Evolutionary conservation across 179 eudicot genomes (phyloP).

Genomic region (Silene coronaria): DNA sequence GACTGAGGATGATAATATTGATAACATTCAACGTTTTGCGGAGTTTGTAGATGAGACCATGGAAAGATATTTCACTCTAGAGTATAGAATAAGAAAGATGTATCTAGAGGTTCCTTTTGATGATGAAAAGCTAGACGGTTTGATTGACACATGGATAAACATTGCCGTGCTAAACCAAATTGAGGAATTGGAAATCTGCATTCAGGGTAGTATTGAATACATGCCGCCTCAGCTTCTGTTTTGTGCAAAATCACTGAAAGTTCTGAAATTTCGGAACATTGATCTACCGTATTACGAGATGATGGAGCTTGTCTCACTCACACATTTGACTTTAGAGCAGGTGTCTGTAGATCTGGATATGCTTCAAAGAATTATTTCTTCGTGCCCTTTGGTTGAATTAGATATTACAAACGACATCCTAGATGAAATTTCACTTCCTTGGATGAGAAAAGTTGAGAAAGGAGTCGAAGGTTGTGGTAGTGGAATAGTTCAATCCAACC

Average conservation of each 20-base stretch:
- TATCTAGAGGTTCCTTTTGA: background rate
- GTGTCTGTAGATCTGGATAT: background rate
- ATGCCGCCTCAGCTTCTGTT: background rate
- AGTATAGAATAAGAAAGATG: background rate
- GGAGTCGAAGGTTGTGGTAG: no score
- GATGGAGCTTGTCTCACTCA: background rate
- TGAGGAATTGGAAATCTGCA: background rate
- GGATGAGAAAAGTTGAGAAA: no score
- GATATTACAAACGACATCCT: background rate
- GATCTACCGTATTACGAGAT: background rate
- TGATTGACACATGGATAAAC: conserved; percentile 3
- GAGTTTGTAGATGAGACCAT: conserved; percentile 4
- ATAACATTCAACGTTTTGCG: background rate
- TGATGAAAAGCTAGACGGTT: background rate
- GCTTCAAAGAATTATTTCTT: background rate
- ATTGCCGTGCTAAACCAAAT: conserved; percentile 5
- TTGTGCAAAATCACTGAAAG: background rate
- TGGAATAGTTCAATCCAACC: no score
- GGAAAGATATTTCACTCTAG: background rate
- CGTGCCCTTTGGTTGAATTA: background rate
- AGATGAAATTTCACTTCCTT: no score
- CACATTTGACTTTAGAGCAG: background rate
- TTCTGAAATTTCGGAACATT: background rate
- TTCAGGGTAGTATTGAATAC: no score
- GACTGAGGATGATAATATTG: background rate